Conservation (phyloP, 2,329 filamentous ascomycete species). For the Rutstroemia sp. region DNA sequence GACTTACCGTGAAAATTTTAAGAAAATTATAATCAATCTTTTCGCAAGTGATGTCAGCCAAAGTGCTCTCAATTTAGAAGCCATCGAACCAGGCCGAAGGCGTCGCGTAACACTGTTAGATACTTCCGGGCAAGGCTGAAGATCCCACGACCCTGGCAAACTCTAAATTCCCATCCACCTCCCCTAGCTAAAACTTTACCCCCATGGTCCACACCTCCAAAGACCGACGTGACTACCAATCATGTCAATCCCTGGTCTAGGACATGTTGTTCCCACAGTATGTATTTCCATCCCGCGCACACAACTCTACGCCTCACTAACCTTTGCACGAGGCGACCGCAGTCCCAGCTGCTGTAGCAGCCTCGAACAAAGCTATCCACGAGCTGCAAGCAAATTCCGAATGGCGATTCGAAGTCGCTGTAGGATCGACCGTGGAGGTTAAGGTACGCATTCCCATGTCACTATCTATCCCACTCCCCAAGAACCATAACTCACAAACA, state of each 20-base stretch:
- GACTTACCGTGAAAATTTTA: too few relatives aligned
- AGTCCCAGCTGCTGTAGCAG: constrained; percentile 29
- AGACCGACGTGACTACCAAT: not conserved
- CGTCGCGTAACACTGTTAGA: not conserved
- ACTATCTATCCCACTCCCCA: not conserved
- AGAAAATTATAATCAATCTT: not conserved
- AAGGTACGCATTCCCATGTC: constrained; percentile 34
- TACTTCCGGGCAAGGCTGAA: not conserved
- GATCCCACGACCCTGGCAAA: not conserved
- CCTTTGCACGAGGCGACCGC: constrained; percentile 17
- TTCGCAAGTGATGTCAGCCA: not conserved
- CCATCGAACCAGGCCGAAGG: not conserved
- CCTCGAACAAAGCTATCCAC: constrained; percentile 34
- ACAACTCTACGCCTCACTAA: constrained; percentile 12
- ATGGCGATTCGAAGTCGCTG: constrained; percentile 71
- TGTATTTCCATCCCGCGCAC: constrained; percentile 21
- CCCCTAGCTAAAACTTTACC: constrained; percentile 4
- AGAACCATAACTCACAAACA: constrained; percentile 26
- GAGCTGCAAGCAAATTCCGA: constrained; percentile 59
- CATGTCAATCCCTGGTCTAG: constrained; percentile 71
- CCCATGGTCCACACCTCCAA: constrained; percentile 3
- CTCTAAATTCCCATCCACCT: not conserved
- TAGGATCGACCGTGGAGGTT: constrained; percentile 42
- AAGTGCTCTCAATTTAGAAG: not conserved
- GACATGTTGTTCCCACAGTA: constrained; percentile 57